These are phyloP conservation scores for Begonia peltatifolia DNA, from an alignment of 306 rosid species.

Conservation along the genomic window DNA sequence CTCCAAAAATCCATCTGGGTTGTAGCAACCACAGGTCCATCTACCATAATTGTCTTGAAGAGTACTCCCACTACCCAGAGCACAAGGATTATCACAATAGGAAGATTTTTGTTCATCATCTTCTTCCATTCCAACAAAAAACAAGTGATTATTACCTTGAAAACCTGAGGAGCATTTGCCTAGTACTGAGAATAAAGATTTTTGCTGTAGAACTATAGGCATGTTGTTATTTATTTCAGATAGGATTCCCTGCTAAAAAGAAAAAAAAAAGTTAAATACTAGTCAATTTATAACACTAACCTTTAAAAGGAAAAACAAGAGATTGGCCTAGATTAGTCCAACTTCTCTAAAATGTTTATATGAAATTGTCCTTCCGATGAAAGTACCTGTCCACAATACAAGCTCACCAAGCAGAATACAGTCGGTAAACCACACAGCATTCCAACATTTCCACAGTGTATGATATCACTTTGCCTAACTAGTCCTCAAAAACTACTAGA, in stretches of 20 bases:
- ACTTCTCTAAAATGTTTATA: no score
- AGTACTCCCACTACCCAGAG: constrained; percentile 15
- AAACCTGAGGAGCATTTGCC: constrained; percentile 34
- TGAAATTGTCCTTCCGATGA: background rate
- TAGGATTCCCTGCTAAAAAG: constrained; percentile 44
- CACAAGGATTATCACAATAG: constrained; percentile 21
- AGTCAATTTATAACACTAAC: background rate
- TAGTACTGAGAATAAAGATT: constrained; percentile 44
- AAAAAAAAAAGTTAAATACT: constrained; percentile 15
- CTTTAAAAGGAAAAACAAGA: background rate
- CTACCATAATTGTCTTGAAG: constrained; percentile 10
- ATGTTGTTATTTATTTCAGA: constrained; percentile 31
- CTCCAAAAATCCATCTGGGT: constrained; percentile 32
- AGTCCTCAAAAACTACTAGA: no score
- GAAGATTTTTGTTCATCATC: constrained; percentile 17
- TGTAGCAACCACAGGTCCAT: constrained; percentile 24
- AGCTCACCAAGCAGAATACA: background rate
- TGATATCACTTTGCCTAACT: no score
- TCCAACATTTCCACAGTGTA: background rate
- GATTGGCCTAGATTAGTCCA: no score
- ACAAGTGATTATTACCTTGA: constrained; percentile 17
- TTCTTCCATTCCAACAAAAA: constrained; percentile 13
- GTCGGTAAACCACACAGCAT: background rate
- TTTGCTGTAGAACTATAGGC: constrained; percentile 55
- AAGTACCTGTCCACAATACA: background rate